Conservation (phyloP, 2,329 filamentous ascomycete genomes). For the Apiospora hydei region DNA sequence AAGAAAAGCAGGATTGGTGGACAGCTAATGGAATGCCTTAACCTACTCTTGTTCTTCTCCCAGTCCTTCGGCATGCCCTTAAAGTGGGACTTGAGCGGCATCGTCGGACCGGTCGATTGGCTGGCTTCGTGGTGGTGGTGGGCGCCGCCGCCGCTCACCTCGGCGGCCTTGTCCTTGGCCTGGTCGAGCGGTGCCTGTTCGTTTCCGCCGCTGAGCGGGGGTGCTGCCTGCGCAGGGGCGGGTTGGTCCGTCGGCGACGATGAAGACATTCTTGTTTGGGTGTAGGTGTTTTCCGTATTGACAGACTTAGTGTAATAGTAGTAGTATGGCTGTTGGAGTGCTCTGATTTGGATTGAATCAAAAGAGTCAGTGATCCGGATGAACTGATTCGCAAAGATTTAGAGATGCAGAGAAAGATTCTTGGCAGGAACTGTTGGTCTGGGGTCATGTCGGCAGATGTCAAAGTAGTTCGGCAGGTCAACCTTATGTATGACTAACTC, state of each 20-base stretch:
- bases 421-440: not conserved
- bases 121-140: not conserved
- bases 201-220: not conserved
- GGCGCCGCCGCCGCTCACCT: not conserved
- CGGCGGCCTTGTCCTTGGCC: constrained; percentile 1
- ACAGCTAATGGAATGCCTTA: not conserved
- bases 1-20: not conserved
- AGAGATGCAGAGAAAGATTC: not conserved
- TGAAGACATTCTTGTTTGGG: not conserved
- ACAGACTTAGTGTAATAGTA: not conserved
- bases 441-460: not conserved
- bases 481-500: constrained; percentile 7
- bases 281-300: not conserved
- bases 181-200: not conserved
- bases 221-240: not conserved
- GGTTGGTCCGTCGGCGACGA: not conserved
- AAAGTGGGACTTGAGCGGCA: constrained; percentile 24
- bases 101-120: constrained; percentile 14
- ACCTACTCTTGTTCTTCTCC: constrained; percentile 24
- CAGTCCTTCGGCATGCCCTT: constrained; percentile 27
- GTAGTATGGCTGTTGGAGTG: not conserved
- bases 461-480: not conserved
- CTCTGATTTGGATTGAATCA: not conserved
- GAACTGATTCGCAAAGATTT: not conserved
- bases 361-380: not conserved